Conservation (phyloP, 1,284 basidiomycete genomes). For the Acaromyces ingoldii region DNA sequence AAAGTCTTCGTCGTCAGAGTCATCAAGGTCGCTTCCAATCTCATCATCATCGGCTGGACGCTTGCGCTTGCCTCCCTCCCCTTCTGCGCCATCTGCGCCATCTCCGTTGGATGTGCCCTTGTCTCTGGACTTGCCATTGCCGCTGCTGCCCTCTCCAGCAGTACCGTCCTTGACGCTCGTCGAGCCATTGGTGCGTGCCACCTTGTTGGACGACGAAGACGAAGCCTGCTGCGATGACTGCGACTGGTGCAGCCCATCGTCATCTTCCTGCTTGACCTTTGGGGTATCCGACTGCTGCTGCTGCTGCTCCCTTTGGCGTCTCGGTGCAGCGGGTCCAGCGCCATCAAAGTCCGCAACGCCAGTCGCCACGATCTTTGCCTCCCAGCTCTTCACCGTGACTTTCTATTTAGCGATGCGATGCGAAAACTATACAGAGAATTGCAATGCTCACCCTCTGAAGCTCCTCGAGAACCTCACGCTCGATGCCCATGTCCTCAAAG, state of each 20-base stretch:
- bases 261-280: constrained; percentile 20
- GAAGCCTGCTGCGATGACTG: not conserved
- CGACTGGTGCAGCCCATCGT: not conserved
- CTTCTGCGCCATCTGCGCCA: constrained; percentile 6
- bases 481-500: constrained; percentile 94
- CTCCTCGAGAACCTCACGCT: constrained; percentile 81
- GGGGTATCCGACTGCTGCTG: not conserved
- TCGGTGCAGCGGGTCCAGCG: constrained; percentile 55
- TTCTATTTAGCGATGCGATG: not conserved
- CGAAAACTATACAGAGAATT: constrained; percentile 3
- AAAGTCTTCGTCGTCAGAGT: constrained; percentile 65
- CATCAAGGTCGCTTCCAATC: constrained; percentile 93
- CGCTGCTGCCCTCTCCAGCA: not conserved
- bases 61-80: constrained; percentile 38
- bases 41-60: constrained; percentile 63
- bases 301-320: constrained; percentile 13
- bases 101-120: constrained; percentile 5
- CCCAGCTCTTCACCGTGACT: too few species aligned
- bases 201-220: not conserved
- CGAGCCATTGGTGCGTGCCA: constrained; percentile 4
- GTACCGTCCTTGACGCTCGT: not conserved
- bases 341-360: constrained; percentile 88
- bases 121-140: not conserved
- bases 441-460: constrained; percentile 72
- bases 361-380: constrained; percentile 81